Base-by-base conservation (phyloP, 2,329 filamentous ascomycete genomes). In the Venturia effusa region DNA sequence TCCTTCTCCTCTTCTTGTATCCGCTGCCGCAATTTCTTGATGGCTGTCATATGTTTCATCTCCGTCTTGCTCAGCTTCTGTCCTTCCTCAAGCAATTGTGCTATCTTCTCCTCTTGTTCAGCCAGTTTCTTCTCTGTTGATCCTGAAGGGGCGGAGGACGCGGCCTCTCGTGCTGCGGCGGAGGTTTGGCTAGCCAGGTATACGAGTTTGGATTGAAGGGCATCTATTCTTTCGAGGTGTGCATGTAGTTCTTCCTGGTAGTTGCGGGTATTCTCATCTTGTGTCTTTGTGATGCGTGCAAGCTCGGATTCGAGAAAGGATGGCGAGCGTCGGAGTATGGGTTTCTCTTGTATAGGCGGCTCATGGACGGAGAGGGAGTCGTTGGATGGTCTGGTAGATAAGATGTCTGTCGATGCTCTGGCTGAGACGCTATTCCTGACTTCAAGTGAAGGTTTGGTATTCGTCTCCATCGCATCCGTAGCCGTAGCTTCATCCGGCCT, bases 41-140 rank as follows among this genome's bases (percentile, higher is more conserved):
- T 89, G 4, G 88, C 87, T 6, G 84, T 84, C 66, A 93, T 82
- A 67, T 95, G 87, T 71, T 92, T 91, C 74, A 97, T 84, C 73
- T 99, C 94, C 0, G 84, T 89, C 69, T 88, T 89, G 1, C 91
- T 92, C 10, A 97, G 81, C 68, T 88, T 92, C 69, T 94, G 89
- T 0, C 95, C 94, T 77, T 99, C 94, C 69, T 96, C 88, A 81
- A 99, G 89, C 15, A 99, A 79, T 59, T 92, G 78, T 2, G 92
- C 90, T 70, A 97, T 95, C 72, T 90, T 90, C 69, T 93, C 87
- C 69, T 97, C 92, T 71, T 92, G 96, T 70, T 96, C 92, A 0
- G 90, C 89, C 17, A 97, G 74, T 71, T 89, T 92, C 73, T 88
- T 90, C 68, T 96, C 89, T 1, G 80, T 64, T 64, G 86, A 89